Base-by-base conservation (phyloP, 2,329 filamentous ascomycete species). In the Stagonosporopsis vannaccii region DNA sequence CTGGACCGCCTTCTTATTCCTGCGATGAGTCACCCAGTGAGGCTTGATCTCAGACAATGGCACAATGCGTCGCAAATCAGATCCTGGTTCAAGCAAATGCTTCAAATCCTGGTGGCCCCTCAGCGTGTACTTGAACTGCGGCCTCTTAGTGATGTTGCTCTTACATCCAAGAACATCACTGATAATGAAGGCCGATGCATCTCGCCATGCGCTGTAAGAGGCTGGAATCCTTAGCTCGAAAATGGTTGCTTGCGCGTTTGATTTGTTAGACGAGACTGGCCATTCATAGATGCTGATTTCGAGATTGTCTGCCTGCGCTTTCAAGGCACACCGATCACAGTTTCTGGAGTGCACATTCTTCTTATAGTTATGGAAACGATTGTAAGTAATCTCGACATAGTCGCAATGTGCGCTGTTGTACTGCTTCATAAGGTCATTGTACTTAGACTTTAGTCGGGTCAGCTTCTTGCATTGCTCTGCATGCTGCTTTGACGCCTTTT, bases 261-360 rank as follows among this genome's bases (percentile, higher is more conserved):
- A 6, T 0, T 39, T 0, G 0, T 75, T 15, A 0, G 37, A 26
- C 0, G 84, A 80, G 0, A 88, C 71, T 0, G 85, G 85, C 84
- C 84, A 87, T 63, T 88, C 85, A 59, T 85, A 76, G 8, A 84
- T 65, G 0, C 37, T 0, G 7, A 89, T 86, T 0, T 23, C 33
- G 0, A 88, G 52, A 0, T 3, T 2, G 0, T 74, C 41, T 0
- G 83, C 82, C n/a, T 68, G 1, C 0, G 6, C 4, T 3, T 60
- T 39, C 0, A 73, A 57, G 0, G 2, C 1, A 60, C 82, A 86
- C 6, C 28, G 64, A 0, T 15, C 1, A 39, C 72, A 75, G 2
- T 17, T 4, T 3, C 5, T 3, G 4, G 6, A 22, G 43, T 72
- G 68, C 2, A 41, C 28, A 17, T 43, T 39, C 1, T 32, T 32